phyloP scores from a whole-genome alignment of 371 early-diverging fungal genomes.

The Capillidium rhysosporum region DNA sequence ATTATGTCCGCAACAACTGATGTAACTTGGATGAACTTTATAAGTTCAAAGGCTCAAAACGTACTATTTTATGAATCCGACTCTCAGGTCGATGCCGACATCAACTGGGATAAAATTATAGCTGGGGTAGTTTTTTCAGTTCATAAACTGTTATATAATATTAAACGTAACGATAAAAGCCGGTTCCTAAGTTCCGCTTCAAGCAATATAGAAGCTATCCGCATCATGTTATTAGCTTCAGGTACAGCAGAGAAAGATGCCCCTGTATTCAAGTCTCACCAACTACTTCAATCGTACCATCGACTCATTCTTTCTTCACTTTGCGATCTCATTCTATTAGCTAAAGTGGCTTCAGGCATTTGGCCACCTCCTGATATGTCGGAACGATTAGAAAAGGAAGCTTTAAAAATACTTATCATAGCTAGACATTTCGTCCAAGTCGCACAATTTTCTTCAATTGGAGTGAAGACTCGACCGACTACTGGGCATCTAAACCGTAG shows the following conservation, averaged over 20 bases:
- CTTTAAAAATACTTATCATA: slow-evolving; percentile 39
- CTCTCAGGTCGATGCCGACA: neutral
- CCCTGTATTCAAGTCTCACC: slow-evolving; percentile 31
- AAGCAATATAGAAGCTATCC: slow-evolving; percentile 49
- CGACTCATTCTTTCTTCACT: slow-evolving; percentile 56
- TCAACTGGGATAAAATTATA: slow-evolving; percentile 42
- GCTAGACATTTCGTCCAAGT: slow-evolving; percentile 51
- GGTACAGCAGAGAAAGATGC: slow-evolving; percentile 51
- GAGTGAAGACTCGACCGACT: slow-evolving; percentile 11
- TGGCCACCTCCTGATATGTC: slow-evolving; percentile 63
- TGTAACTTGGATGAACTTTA: slow-evolving; percentile 1
- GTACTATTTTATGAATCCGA: neutral
- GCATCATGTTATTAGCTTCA: slow-evolving; percentile 62
- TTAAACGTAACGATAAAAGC: slow-evolving; percentile 27
- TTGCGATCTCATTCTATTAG: slow-evolving; percentile 62
- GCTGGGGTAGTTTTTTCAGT: slow-evolving; percentile 38
- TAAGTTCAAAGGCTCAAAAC: neutral
- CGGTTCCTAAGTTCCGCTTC: slow-evolving; percentile 28
- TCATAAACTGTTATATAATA: slow-evolving; percentile 32
- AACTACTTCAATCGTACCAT: slow-evolving; percentile 45
- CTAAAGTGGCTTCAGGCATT: slow-evolving; percentile 58
- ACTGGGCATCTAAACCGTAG: slow-evolving; percentile 19
- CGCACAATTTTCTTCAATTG: slow-evolving; percentile 45
- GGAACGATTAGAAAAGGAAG: slow-evolving; percentile 29
- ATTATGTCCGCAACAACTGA: neutral